A percentile compares a stretch with the other conserved stretches of the same genome.
Evolutionary conservation across 2,329 filamentous ascomycete species (phyloP).

Genomic region (Cladosporium velox): DNA sequence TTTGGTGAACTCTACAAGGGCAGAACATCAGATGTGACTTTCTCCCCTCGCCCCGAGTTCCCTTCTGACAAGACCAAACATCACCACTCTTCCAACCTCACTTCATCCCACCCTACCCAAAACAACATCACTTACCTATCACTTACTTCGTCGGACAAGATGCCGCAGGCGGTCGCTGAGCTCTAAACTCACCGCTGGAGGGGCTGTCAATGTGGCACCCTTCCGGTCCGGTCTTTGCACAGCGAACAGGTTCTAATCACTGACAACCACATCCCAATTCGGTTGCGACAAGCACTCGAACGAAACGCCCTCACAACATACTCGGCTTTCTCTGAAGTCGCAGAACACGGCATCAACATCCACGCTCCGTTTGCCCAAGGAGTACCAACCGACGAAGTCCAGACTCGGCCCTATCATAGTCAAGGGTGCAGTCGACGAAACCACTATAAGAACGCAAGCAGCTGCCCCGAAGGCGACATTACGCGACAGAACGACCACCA

Average conservation of each 20-base stretch:
- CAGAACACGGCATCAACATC: slow-evolving; percentile 1
- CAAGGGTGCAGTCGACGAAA: slow-evolving; percentile 17
- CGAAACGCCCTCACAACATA: not conserved
- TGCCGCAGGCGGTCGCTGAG: slow-evolving; percentile 23
- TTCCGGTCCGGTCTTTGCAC: slow-evolving; percentile 22
- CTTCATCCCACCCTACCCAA: not conserved
- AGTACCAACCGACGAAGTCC: slow-evolving; percentile 18
- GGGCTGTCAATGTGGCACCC: slow-evolving; percentile 21
- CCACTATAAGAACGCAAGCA: slow-evolving; percentile 18
- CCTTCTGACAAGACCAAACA: slow-evolving; percentile 3
- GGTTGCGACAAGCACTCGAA: slow-evolving; percentile 22
- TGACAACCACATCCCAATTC: slow-evolving; percentile 20
- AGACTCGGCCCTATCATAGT: slow-evolving; percentile 20
- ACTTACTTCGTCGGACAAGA: slow-evolving; percentile 24
- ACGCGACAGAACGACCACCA: slow-evolving; percentile 4
- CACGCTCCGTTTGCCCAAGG: slow-evolving; percentile 12
- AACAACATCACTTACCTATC: not conserved
- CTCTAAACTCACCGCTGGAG: slow-evolving; percentile 23
- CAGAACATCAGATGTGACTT: not conserved
- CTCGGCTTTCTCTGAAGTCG: not conserved
- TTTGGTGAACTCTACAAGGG: not conserved
- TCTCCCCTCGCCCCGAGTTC: slow-evolving; percentile 5
- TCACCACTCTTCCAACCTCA: slow-evolving; percentile 2
- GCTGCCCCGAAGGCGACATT: slow-evolving; percentile 24
- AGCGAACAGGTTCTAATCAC: slow-evolving; percentile 23